These are phyloP conservation scores for Penicillium hordei DNA, from an alignment of 2,329 filamentous ascomycete genomes.

Conservation along the genomic window DNA sequence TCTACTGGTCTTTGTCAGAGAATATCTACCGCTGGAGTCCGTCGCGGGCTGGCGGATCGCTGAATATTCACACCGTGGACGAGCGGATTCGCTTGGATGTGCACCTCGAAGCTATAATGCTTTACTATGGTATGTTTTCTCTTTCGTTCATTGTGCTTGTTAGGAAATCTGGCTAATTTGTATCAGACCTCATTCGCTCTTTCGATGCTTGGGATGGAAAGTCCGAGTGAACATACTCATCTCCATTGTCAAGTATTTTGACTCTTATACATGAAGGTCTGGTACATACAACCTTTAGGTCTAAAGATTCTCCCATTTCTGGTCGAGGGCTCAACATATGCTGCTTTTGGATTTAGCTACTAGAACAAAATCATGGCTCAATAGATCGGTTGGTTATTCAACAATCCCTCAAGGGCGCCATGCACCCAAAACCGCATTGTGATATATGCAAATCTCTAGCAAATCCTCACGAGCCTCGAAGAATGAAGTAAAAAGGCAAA, in stretches of 20 bases:
- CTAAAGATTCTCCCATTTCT: not conserved
- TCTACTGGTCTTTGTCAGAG: constrained; percentile 54
- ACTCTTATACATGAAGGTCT: not conserved
- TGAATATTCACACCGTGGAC: constrained; percentile 54
- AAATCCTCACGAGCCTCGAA: not conserved
- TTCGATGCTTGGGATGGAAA: constrained; percentile 30
- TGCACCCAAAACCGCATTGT: not conserved
- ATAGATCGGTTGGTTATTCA: not conserved
- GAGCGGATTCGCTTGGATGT: constrained; percentile 48
- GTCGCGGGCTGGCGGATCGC: constrained; percentile 44
- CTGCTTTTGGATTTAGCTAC: not conserved
- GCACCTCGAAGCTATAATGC: constrained; percentile 45
- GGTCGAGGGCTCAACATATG: not conserved
- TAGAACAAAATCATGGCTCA: not conserved
- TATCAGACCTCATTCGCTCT: constrained; percentile 33
- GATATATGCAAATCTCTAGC: not conserved
- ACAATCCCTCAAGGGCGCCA: not conserved
- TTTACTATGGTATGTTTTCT: constrained; percentile 42
- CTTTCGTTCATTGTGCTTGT: not conserved
- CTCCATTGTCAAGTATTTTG: not conserved
- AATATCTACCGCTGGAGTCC: constrained; percentile 56
- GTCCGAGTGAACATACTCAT: constrained; percentile 8
- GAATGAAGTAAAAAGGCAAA: not conserved
- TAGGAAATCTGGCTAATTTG: constrained; percentile 1
- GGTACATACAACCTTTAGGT: not conserved